These are phyloP conservation scores for Brasenia schreberi DNA, from an alignment of 164 flowering plant genomes.

Conservation along the genomic window DNA sequence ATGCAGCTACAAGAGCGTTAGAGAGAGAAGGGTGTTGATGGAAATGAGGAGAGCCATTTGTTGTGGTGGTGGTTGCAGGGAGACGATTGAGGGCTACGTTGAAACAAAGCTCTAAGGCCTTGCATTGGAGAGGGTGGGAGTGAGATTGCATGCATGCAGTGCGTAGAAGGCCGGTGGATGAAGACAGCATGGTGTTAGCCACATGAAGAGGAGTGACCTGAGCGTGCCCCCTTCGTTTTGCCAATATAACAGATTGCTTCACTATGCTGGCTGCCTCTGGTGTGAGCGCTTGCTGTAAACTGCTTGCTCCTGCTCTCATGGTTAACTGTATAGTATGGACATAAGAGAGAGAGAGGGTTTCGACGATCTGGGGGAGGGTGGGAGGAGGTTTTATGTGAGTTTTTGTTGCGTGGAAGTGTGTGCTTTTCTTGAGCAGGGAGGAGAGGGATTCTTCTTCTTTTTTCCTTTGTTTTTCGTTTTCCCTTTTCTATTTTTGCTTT, in stretches of 20 bases:
- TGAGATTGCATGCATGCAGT: slow-evolving; percentile 82
- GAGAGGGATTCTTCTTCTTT: neutral
- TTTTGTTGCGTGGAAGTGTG: slow-evolving; percentile 6
- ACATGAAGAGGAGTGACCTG: slow-evolving; percentile 98
- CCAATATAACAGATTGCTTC: slow-evolving; percentile 69
- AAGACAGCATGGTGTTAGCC: slow-evolving; percentile 80
- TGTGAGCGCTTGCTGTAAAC: slow-evolving; percentile 77
- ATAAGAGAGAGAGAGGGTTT: neutral
- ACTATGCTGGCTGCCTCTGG: slow-evolving; percentile 63
- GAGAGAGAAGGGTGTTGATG: slow-evolving; percentile 67
- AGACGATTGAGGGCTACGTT: slow-evolving; percentile 96
- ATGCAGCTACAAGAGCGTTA: slow-evolving; percentile 90
- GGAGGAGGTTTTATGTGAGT: neutral
- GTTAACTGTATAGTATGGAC: slow-evolving; percentile 5
- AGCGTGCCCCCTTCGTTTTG: slow-evolving; percentile 77
- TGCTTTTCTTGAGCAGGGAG: slow-evolving; percentile 56
- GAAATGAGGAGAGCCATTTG: slow-evolving; percentile 24
- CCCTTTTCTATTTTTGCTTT: neutral
- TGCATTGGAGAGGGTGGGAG: slow-evolving; percentile 91
- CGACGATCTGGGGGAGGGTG: neutral
- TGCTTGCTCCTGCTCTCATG: slow-evolving; percentile 85
- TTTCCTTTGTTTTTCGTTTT: neutral
- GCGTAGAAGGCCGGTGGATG: slow-evolving; percentile 53
- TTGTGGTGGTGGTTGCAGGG: slow-evolving; percentile 45
- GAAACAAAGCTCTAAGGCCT: slow-evolving; percentile 94